Conservation (phyloP, 257 asterid species). For the Mentha longifolia region DNA sequence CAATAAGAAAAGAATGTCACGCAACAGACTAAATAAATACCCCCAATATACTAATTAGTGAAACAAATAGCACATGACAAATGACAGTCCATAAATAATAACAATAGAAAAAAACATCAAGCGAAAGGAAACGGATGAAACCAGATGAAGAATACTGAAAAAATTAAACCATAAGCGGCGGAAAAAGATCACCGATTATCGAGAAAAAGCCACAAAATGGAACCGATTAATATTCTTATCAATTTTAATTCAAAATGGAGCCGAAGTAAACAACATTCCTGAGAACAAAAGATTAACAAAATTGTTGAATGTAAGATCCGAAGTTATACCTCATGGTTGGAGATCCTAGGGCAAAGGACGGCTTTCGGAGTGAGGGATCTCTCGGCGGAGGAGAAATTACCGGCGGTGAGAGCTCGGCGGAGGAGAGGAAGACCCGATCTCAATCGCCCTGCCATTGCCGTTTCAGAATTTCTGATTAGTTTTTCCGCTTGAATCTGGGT, state of each 20-base stretch:
- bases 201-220: background rate
- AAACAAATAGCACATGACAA: background rate
- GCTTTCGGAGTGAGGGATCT: slow-evolving; percentile 54
- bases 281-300: background rate
- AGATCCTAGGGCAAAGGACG: slow-evolving; percentile 41
- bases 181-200: slow-evolving; percentile 2
- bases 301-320: background rate
- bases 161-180: background rate
- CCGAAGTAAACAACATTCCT: slow-evolving; percentile 5
- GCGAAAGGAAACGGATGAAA: background rate
- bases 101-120: background rate
- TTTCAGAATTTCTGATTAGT: slow-evolving; percentile 22
- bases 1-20: background rate
- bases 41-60: background rate
- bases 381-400: slow-evolving; percentile 42
- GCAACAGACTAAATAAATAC: background rate
- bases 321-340: slow-evolving; percentile 50
- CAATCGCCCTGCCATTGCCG: slow-evolving; percentile 69
- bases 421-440: slow-evolving; percentile 63
- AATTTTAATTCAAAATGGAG: background rate
- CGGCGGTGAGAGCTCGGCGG: slow-evolving; percentile 53
- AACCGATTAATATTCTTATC: background rate
- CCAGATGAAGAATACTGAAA: background rate
- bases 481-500: slow-evolving; percentile 20
- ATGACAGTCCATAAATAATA: background rate